phyloP scores from a whole-genome alignment of 139 green algal species.

The Klebsormidium nitens region DNA sequence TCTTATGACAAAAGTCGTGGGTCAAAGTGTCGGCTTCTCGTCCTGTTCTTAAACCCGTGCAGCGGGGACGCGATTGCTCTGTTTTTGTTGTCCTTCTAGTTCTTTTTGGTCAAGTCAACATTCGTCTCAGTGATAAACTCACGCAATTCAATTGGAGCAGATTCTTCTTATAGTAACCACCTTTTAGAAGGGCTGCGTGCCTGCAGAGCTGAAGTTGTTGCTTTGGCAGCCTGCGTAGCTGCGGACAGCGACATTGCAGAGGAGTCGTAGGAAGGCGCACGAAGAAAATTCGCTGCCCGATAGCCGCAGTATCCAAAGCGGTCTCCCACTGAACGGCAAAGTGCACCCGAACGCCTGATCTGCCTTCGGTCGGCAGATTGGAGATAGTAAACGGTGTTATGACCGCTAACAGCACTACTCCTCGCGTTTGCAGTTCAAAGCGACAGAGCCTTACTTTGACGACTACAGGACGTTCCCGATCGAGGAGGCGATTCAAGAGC shows the following conservation, averaged over 20 bases:
- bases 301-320: too few relatives aligned
- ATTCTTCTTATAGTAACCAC: too few relatives aligned
- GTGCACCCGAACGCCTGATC: not conserved
- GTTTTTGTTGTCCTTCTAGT: slow-evolving; percentile 3
- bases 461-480: slow-evolving; percentile 35
- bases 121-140: too few relatives aligned
- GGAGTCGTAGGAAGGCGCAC: not conserved
- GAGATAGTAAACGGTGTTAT: not conserved
- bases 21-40: too few relatives aligned
- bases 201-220: too few relatives aligned
- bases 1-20: not conserved
- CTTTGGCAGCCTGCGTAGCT: too few relatives aligned
- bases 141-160: too few relatives aligned
- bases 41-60: not conserved
- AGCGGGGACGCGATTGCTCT: not conserved
- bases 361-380: not conserved
- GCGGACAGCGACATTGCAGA: too few relatives aligned
- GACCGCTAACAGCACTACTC: not conserved
- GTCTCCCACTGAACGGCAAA: too few relatives aligned
- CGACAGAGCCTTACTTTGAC: slow-evolving; percentile 39
- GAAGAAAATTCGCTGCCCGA: not conserved
- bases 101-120: too few relatives aligned
- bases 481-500: slow-evolving; percentile 31
- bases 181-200: too few relatives aligned
- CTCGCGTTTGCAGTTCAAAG: slow-evolving; percentile 30